phyloP scores from a whole-genome alignment of 768 basidiomycete genomes.

The Tylopilus felleus region DNA sequence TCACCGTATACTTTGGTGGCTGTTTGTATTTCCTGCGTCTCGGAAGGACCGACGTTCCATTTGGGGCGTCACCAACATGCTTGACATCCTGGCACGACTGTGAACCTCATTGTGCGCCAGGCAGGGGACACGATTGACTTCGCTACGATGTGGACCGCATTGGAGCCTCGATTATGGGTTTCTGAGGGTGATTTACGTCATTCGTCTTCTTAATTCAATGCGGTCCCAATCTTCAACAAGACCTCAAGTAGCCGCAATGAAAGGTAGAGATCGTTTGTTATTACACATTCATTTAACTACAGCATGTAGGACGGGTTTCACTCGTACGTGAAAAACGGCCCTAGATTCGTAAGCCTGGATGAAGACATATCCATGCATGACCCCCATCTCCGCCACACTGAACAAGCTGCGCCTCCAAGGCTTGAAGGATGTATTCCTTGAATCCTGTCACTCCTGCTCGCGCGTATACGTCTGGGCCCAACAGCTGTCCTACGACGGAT shows the following conservation, averaged over 20 bases:
- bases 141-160: neutral
- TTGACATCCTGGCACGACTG: neutral
- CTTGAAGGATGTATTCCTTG: conserved; percentile 39
- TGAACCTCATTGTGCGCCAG: neutral
- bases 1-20: no score
- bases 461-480: conserved; percentile 35
- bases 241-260: neutral
- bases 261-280: conserved; percentile 3
- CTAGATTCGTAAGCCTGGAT: conserved; percentile 22
- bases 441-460: conserved; percentile 41
- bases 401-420: conserved; percentile 38
- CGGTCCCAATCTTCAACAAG: neutral
- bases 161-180: neutral
- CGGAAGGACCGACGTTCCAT: neutral
- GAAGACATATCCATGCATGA: conserved; percentile 35
- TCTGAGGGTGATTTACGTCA: conserved; percentile 9
- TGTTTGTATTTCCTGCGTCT: neutral
- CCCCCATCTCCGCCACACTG: conserved; percentile 39
- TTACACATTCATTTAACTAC: conserved; percentile 17
- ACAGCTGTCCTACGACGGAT: conserved; percentile 34
- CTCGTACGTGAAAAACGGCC: conserved; percentile 5
- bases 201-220: neutral
- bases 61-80: neutral
- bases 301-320: conserved; percentile 8
- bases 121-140: neutral